phyloP scores from a whole-genome alignment of 805 yeast species.

The Barnettozyma salicaria region DNA sequence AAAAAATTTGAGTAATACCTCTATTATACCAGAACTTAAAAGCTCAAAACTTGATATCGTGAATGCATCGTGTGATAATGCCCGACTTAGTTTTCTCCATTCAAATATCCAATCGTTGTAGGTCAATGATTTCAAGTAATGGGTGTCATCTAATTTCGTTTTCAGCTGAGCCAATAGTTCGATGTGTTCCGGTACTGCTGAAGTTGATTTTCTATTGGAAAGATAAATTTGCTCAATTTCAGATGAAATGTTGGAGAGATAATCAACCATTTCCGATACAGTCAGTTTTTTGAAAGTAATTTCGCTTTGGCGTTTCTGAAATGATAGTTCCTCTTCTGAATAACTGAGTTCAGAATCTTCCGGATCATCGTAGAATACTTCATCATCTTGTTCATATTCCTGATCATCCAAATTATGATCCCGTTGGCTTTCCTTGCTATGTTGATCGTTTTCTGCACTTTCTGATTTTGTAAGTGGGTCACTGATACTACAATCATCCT shows the following conservation, averaged over 20 bases:
- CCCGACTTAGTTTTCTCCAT: conserved; percentile 35
- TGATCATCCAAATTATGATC: conserved; percentile 27
- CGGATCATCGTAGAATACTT: conserved; percentile 16
- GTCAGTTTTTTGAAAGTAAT: conserved; percentile 9
- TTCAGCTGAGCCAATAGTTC: conserved; percentile 25
- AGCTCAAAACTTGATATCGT: conserved; percentile 70
- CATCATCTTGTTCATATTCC: conserved; percentile 21
- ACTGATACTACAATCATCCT: no score
- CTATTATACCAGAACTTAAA: conserved; percentile 59
- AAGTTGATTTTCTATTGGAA: conserved; percentile 22
- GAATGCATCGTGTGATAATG: conserved; percentile 28
- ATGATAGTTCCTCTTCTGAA: no score
- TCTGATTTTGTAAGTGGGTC: conserved; percentile 15
- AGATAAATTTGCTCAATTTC: conserved; percentile 29
- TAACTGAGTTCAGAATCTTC: conserved; percentile 9
- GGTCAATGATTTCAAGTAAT: conserved; percentile 10
- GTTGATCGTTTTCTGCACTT: conserved; percentile 10
- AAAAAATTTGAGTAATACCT: conserved; percentile 35
- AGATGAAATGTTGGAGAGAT: conserved; percentile 15
- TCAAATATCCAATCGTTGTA: conserved; percentile 28
- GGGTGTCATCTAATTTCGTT: conserved; percentile 14
- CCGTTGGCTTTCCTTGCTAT: conserved; percentile 23
- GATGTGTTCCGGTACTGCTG: conserved; percentile 25
- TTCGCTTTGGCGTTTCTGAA: no score
- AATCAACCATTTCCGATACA: conserved; percentile 7